phyloP scores from a whole-genome alignment of 2,329 filamentous ascomycete species.

The Stagonosporopsis chrysanthemi region DNA sequence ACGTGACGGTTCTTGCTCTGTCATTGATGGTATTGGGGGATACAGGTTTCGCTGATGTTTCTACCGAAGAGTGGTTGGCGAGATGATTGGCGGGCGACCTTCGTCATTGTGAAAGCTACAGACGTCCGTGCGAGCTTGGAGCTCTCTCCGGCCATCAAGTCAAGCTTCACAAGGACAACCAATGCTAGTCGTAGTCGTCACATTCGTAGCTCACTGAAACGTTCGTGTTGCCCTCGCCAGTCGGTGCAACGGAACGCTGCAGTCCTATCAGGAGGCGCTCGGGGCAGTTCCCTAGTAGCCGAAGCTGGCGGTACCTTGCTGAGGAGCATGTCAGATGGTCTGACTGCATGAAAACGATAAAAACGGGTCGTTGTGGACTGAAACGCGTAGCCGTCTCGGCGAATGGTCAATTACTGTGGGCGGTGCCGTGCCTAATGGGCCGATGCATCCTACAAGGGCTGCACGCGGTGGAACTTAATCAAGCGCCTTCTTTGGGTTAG shows the following conservation, averaged over 20 bases:
- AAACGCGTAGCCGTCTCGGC: slow-evolving; percentile 21
- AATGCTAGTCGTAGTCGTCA: neutral
- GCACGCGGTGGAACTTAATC: slow-evolving; percentile 23
- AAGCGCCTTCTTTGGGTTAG: slow-evolving; percentile 26
- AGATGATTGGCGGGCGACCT: slow-evolving; percentile 5
- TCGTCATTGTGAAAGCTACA: slow-evolving; percentile 16
- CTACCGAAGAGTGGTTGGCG: neutral
- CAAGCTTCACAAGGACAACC: neutral
- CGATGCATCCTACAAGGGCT: slow-evolving; percentile 20
- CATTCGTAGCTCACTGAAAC: neutral
- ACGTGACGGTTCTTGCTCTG: slow-evolving; percentile 23
- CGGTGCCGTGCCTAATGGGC: slow-evolving; percentile 17
- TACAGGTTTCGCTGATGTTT: slow-evolving; percentile 7
- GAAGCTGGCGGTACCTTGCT: slow-evolving; percentile 15
- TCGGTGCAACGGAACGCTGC: neutral
- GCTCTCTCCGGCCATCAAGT: neutral
- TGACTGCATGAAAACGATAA: slow-evolving; percentile 23
- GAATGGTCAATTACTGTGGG: slow-evolving; percentile 14
- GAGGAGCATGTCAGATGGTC: slow-evolving; percentile 18
- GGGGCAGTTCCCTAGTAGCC: slow-evolving; percentile 14
- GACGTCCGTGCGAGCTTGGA: slow-evolving; percentile 11
- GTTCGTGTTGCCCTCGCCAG: neutral
- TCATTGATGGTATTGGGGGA: neutral
- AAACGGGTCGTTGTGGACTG: slow-evolving; percentile 20
- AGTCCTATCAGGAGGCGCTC: neutral